A percentile compares a stretch with the other conserved stretches of the same genome.
These are phyloP conservation scores for Plasmodium yoelii DNA, from an alignment of 169 alveolate genomes.

Conservation along the genomic window DNA sequence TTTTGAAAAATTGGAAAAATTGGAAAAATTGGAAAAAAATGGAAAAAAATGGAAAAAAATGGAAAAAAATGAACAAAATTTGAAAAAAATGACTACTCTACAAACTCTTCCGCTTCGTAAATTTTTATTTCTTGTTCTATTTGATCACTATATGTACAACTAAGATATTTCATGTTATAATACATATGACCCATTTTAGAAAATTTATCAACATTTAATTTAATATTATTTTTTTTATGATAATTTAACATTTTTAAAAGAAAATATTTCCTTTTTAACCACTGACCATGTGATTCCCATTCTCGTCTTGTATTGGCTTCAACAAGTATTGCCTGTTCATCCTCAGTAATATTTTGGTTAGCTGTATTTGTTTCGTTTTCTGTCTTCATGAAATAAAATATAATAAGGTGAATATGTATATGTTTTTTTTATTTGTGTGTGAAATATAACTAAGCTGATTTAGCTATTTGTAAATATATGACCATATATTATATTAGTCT, in stretches of 20 bases:
- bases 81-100: too few species aligned
- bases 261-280: slow-evolving; percentile 72
- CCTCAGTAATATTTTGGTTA: slow-evolving; percentile 28
- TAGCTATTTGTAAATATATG: too few species aligned
- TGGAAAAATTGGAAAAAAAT: too few species aligned
- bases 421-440: too few species aligned
- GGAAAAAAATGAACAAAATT: neutral
- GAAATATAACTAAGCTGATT: too few species aligned
- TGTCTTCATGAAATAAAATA: neutral
- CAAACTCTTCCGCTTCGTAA: slow-evolving; percentile 13
- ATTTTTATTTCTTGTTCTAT: slow-evolving; percentile 46
- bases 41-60: neutral
- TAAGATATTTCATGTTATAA: slow-evolving; percentile 65
- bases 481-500: too few species aligned
- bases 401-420: too few species aligned
- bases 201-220: slow-evolving; percentile 68
- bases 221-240: slow-evolving; percentile 47
- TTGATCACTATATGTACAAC: slow-evolving; percentile 40
- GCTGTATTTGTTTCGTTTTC: neutral
- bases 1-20: too few species aligned
- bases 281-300: slow-evolving; percentile 76
- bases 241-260: slow-evolving; percentile 72
- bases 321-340: slow-evolving; percentile 41
- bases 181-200: slow-evolving; percentile 75
- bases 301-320: slow-evolving; percentile 60